Conservation (phyloP, 2,329 filamentous ascomycete species). For the Penicillium sp. region DNA sequence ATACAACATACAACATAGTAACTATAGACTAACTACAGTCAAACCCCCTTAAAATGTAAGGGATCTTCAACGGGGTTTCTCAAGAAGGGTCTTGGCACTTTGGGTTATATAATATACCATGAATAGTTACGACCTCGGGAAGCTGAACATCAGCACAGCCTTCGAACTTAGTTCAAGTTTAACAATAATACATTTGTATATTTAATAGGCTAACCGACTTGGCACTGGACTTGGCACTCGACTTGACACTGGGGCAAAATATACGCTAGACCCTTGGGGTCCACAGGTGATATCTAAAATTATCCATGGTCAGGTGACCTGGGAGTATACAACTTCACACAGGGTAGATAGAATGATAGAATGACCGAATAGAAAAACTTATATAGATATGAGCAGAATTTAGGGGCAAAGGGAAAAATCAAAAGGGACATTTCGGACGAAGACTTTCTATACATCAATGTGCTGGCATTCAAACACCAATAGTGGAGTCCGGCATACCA, state of each 20-base stretch:
- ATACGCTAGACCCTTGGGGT: background rate
- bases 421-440: background rate
- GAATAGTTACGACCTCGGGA: no score
- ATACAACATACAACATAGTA: no score
- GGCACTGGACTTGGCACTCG: background rate
- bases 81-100: no score
- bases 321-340: background rate
- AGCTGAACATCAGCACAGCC: background rate
- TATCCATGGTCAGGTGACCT: background rate
- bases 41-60: no score
- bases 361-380: background rate
- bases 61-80: no score
- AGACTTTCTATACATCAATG: background rate
- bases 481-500: constrained; percentile 1
- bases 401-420: background rate
- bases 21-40: background rate
- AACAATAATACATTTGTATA: background rate
- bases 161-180: background rate
- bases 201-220: background rate
- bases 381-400: background rate
- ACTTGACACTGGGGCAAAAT: background rate
- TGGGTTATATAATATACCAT: no score
- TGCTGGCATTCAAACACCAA: background rate
- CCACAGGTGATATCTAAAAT: background rate
- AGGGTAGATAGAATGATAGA: background rate